Conservation (phyloP, 345 rosid species). For the Viola odorata region DNA sequence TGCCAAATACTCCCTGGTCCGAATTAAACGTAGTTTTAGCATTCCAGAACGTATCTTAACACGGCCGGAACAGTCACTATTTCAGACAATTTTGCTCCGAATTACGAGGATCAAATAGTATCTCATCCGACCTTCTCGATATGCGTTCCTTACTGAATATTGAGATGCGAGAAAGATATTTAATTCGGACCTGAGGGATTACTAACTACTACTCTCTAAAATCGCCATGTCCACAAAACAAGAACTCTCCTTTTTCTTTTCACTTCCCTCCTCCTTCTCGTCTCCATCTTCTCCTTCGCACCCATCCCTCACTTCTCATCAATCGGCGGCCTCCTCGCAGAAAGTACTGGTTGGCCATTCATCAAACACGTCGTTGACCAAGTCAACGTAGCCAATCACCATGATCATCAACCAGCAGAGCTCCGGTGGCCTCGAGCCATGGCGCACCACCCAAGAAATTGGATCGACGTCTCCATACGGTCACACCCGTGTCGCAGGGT, state of each 20-base stretch:
- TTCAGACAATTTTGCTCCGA: no score
- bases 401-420: neutral
- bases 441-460: neutral
- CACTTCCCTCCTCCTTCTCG: neutral
- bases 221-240: neutral
- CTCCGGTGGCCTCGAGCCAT: neutral
- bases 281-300: neutral
- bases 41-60: no score
- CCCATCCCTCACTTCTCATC: neutral
- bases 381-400: neutral
- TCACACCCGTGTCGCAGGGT: neutral
- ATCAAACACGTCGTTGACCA: neutral
- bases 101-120: no score
- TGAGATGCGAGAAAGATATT: no score
- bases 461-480: neutral
- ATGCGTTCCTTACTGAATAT: no score
- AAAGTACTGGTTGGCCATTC: neutral
- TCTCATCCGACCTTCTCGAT: no score
- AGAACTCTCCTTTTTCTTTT: neutral
- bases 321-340: neutral
- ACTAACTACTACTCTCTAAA: no score
- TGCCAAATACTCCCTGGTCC: no score
- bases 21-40: no score
- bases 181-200: no score
- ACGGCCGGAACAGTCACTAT: no score